Evolutionary conservation across 352 stramenopile genomes (phyloP).

Genomic region (Phytophthora brassicae): DNA sequence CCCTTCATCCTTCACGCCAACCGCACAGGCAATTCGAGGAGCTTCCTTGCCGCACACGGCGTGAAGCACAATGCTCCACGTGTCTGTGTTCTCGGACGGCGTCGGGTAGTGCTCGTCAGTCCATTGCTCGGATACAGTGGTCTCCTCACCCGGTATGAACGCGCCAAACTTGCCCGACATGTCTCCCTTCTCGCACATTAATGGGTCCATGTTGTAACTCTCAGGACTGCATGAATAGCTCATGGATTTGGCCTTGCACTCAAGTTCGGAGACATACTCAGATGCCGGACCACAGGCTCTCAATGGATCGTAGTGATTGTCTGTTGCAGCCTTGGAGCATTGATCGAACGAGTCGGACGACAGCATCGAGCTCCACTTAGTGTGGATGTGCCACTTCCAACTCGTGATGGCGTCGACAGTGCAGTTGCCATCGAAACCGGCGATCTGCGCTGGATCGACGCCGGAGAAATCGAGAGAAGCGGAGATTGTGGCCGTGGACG

Average conservation of each 20-base stretch:
- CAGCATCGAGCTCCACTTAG: constrained; percentile 39
- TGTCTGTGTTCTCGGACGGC: constrained; percentile 35
- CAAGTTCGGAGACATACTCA: constrained; percentile 34
- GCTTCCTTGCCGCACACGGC: constrained; percentile 49
- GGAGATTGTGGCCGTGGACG: constrained; percentile 37
- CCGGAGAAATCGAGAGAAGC: constrained; percentile 45
- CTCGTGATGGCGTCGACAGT: constrained; percentile 32
- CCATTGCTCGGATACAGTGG: constrained; percentile 32
- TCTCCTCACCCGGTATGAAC: constrained; percentile 27
- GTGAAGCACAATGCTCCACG: constrained; percentile 71
- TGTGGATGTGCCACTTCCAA: constrained; percentile 68
- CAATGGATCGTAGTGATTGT: constrained; percentile 60
- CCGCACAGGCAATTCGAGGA: constrained; percentile 45
- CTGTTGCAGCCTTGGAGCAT: constrained; percentile 43
- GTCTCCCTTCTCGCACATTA: constrained; percentile 55
- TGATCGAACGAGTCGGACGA: constrained; percentile 41
- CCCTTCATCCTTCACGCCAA: neutral
- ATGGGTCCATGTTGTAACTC: constrained; percentile 42
- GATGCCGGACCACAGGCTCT: constrained; percentile 51
- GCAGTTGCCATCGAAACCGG: constrained; percentile 43
- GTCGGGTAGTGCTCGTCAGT: constrained; percentile 50
- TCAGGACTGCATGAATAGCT: constrained; percentile 46
- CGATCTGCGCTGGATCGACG: constrained; percentile 26
- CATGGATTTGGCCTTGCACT: constrained; percentile 33
- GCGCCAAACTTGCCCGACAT: constrained; percentile 61